phyloP scores from a whole-genome alignment of 495 filamentous ascomycete species.

The Evernia prunastri region DNA sequence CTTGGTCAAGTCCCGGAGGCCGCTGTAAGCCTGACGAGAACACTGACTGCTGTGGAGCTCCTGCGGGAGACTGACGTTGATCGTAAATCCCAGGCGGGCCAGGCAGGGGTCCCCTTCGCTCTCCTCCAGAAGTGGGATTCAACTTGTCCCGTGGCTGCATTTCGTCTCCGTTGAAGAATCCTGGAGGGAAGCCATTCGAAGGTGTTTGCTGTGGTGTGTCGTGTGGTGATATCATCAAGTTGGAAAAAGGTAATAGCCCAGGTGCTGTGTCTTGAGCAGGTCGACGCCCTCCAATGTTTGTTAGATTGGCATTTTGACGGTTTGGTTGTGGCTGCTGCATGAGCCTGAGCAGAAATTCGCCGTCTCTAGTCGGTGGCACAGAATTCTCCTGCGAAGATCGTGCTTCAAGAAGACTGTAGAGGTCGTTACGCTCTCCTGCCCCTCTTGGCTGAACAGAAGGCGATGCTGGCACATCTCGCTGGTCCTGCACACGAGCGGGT shows the following conservation, averaged over 20 bases:
- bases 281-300: conserved; percentile 33
- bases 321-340: conserved; percentile 52
- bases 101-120: conserved; percentile 32
- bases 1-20: conserved; percentile 45
- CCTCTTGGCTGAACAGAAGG: conserved; percentile 35
- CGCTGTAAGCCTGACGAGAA: conserved; percentile 32
- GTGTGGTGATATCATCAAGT: conserved; percentile 42
- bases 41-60: conserved; percentile 14
- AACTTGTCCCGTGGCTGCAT: conserved; percentile 40
- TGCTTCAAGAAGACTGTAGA: conserved; percentile 33
- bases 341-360: conserved; percentile 45
- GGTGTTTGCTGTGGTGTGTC: conserved; percentile 39
- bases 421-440: conserved; percentile 32
- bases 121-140: conserved; percentile 25
- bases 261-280: conserved; percentile 31
- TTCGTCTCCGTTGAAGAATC: conserved; percentile 38
- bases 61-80: conserved; percentile 19
- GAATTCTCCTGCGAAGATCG: conserved; percentile 24
- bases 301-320: conserved; percentile 34
- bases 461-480: conserved; percentile 26
- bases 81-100: conserved; percentile 44
- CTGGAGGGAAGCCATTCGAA: conserved; percentile 28
- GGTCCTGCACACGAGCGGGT: conserved; percentile 19
- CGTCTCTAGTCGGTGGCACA: conserved; percentile 39
- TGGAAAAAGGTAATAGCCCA: conserved; percentile 40